Evolutionary conservation across 2,329 filamentous ascomycete species (phyloP), one percentile per base, ranked within the genome.

Genomic region (Raffaelea deltoideospora): DNA sequence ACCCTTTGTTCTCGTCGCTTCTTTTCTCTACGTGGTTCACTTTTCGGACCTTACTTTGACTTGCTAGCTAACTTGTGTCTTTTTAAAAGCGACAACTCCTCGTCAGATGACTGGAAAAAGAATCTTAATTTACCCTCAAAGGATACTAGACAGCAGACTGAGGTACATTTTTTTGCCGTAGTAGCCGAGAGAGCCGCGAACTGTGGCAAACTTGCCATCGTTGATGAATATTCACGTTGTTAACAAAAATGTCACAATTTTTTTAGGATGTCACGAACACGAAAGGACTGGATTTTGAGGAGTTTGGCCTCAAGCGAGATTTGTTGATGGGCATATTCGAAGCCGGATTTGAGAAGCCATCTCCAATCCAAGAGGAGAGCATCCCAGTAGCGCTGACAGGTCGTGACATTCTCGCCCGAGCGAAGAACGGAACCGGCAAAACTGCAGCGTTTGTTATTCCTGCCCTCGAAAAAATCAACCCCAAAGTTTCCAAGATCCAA

Each of bases 261-360:
- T n/a, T n/a, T n/a, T 27, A 93, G 82, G 90, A 98, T 81, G 92
- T 98, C 43, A 96, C 88, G 40, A 87, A 86, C 51, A 98, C 88
- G 23, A 96, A 95, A 64, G 90, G 90, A 42, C 69, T 98, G 43
- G 90, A 98, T 50, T 98, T 95, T 53, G 92, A 98, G 60, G 84
- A 96, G 48, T 95, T 98, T 56, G 82, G 81, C 47, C 79, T 98
- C 50, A 94, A 93, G 66, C 74, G 90, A 55, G 84, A 94, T 55
- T 66, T 98, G 43, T 75, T 98, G 64, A 98, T 96, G 88, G 90
- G 90, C 44, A 96, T 98, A 47, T 98, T 96, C 59, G 90, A 98
- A 65, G 90, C 90, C 48, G 90, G 90, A 45, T 98, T 95, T 59
- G 90, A 98, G 59, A 95, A 93, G 63, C 90, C 90, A 14, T 98